Evolutionary conservation across 2,329 filamentous ascomycete species (phyloP).

Genomic region (Daldinia eschscholtzii): DNA sequence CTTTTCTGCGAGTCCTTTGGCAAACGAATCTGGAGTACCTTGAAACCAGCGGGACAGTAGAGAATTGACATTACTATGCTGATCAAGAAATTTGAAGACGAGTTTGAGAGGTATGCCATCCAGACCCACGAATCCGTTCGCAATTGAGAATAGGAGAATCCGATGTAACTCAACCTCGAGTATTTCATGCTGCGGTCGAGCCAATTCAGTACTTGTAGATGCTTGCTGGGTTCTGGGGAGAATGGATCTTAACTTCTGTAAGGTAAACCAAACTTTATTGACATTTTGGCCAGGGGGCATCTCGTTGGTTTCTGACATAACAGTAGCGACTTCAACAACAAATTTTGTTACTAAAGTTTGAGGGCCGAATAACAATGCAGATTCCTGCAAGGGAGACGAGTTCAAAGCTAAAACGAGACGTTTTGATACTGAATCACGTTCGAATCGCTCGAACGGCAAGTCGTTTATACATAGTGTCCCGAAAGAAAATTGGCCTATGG

Average conservation of each 20-base stretch:
- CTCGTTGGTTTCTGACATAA: constrained; percentile 12
- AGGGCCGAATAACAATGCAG: background rate
- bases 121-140: constrained; percentile 33
- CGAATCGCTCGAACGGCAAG: constrained; percentile 30
- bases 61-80: constrained; percentile 8
- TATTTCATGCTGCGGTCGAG: background rate
- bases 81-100: constrained; percentile 14
- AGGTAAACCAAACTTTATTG: background rate
- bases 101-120: constrained; percentile 18
- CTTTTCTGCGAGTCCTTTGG: constrained; percentile 31
- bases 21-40: background rate
- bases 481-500: background rate
- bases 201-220: background rate
- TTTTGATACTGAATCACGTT: constrained; percentile 7
- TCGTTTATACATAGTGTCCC: background rate
- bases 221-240: background rate
- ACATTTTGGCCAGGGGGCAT: background rate
- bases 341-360: constrained; percentile 9
- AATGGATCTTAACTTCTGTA: constrained; percentile 19
- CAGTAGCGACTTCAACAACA: constrained; percentile 6
- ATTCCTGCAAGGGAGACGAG: constrained; percentile 24
- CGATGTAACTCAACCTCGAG: constrained; percentile 18
- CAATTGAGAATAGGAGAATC: constrained; percentile 27
- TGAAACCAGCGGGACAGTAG: constrained; percentile 21
- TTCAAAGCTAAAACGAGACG: background rate